Conservation (phyloP, 2,329 filamentous ascomycete genomes). For the Trichophyton equinum region DNA sequence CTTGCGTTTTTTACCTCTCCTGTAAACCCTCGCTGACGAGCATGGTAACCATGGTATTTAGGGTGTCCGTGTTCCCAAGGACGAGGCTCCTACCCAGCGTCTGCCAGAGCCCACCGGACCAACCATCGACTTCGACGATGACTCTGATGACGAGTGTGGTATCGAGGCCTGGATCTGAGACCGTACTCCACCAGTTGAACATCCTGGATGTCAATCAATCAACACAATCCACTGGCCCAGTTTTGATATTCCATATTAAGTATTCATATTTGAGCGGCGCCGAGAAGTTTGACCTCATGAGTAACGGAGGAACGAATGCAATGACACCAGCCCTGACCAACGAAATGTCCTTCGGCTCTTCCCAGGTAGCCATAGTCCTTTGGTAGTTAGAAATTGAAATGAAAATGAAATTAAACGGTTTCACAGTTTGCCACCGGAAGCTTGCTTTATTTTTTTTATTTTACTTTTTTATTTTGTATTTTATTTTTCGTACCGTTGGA, state of each 20-base stretch:
- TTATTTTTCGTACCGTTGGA: neutral
- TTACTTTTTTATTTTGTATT: neutral
- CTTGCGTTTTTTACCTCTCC: no score
- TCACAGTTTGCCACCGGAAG: neutral
- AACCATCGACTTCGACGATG: constrained; percentile 16
- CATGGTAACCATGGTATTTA: constrained; percentile 2
- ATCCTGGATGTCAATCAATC: neutral
- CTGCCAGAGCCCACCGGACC: constrained; percentile 13
- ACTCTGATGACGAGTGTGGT: constrained; percentile 16
- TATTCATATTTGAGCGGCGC: neutral
- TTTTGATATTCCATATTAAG: neutral
- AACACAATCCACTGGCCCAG: neutral
- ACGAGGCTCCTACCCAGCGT: constrained; percentile 14
- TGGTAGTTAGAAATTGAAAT: neutral
- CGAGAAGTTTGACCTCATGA: neutral
- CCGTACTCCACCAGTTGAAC: neutral
- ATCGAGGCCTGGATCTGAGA: constrained; percentile 15
- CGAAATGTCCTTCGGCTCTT: neutral
- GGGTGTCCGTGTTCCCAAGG: constrained; percentile 15
- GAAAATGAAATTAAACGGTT: neutral
- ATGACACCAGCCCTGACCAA: neutral
- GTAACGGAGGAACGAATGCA: neutral
- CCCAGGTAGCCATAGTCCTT: neutral
- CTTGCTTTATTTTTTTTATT: neutral
- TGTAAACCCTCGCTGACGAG: neutral